Percentiles rank a stretch among this genome's conserved stretches.
These are phyloP conservation scores for Pythium plurisporium DNA, from an alignment of 352 stramenopile genomes.

Conservation along the genomic window DNA sequence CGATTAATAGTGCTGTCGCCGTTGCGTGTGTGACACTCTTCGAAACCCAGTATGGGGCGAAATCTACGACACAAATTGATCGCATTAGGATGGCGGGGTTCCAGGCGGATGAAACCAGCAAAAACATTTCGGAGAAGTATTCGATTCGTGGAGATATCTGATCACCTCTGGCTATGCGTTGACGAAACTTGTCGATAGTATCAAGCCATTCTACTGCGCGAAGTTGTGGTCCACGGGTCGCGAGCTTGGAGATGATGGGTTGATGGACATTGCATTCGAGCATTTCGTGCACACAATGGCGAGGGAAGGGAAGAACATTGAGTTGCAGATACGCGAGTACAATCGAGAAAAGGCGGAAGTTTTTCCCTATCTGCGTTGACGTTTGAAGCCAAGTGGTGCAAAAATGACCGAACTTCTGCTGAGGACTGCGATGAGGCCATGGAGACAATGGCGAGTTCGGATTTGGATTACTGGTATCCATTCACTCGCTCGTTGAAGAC, in stretches of 20 bases:
- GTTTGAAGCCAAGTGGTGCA: no score
- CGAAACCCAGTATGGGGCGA: neutral
- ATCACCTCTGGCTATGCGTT: slow-evolving; percentile 28
- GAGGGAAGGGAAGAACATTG: slow-evolving; percentile 14
- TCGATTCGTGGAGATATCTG: slow-evolving; percentile 10
- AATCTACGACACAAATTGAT: neutral
- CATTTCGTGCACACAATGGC: slow-evolving; percentile 26
- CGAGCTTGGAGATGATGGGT: slow-evolving; percentile 21
- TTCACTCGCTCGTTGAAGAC: no score
- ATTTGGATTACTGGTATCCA: no score
- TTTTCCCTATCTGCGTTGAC: no score
- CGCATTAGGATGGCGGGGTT: neutral
- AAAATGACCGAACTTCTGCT: no score
- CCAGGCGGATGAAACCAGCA: neutral
- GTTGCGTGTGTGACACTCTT: neutral
- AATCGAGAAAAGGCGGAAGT: slow-evolving; percentile 10
- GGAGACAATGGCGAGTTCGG: no score
- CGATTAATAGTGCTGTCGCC: neutral
- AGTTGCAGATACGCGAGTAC: slow-evolving; percentile 21
- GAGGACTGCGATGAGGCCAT: no score
- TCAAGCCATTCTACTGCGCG: slow-evolving; percentile 22
- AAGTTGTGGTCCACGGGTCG: slow-evolving; percentile 23
- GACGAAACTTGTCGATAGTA: slow-evolving; percentile 18
- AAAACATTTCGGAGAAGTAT: no score
- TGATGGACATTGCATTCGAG: slow-evolving; percentile 26